Conservation (phyloP, 2,329 filamentous ascomycete species). For the Neoscytalidium dimidiatum region DNA sequence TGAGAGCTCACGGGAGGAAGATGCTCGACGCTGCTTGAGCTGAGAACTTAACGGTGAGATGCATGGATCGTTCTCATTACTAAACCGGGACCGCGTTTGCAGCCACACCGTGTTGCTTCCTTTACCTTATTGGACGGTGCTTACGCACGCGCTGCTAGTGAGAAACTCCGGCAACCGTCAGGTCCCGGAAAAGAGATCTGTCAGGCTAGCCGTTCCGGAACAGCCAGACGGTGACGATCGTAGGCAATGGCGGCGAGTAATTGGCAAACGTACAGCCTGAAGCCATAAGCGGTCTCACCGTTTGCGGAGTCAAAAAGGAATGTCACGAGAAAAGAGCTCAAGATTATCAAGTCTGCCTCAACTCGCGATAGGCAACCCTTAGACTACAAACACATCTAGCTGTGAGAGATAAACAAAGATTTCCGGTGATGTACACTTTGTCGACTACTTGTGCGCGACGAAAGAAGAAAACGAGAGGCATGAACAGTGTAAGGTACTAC, state of each 20-base stretch:
- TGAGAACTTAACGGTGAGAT: background rate
- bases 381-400: constrained; percentile 17
- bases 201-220: too few species aligned
- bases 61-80: background rate
- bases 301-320: background rate
- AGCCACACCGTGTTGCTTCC: too few species aligned
- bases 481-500: constrained; percentile 11
- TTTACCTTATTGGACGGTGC: too few species aligned
- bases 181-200: too few species aligned
- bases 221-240: too few species aligned
- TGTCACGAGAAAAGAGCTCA: background rate
- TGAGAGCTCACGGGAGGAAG: constrained; percentile 68
- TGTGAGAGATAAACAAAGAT: background rate
- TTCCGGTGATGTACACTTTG: constrained; percentile 14
- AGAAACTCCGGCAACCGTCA: too few species aligned
- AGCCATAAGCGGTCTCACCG: background rate
- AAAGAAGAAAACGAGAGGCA: constrained; percentile 15
- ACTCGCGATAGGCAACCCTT: background rate
- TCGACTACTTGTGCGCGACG: constrained; percentile 10
- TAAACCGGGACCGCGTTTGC: background rate
- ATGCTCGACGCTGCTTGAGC: constrained; percentile 51
- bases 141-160: too few species aligned
- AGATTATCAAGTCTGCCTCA: background rate
- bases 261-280: too few species aligned
- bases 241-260: too few species aligned